Evolutionary conservation across 768 basidiomycete genomes (phyloP).

Genomic region (Tulasnella calospora): DNA sequence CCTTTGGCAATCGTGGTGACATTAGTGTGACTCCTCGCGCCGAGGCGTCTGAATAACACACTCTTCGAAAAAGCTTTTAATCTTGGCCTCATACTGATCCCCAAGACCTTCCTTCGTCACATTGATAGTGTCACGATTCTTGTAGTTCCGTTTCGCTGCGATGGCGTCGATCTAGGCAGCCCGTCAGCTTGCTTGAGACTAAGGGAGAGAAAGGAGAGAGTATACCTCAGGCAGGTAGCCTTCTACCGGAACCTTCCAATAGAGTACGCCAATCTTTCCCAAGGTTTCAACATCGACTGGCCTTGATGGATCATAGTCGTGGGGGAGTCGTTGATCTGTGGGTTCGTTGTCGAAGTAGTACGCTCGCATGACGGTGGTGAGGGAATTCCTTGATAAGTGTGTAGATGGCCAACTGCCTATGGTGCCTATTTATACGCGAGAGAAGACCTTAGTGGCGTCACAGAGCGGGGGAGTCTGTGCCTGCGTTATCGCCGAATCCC

Average conservation of each 20-base stretch:
- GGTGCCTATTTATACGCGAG: background rate
- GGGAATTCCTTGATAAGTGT: background rate
- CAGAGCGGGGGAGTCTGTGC: background rate
- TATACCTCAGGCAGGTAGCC: conserved; percentile 45
- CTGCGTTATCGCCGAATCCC: background rate
- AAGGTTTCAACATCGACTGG: conserved; percentile 50
- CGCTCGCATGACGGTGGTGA: conserved; percentile 51
- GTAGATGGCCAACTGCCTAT: background rate
- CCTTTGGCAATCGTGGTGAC: conserved; percentile 38
- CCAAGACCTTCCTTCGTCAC: conserved; percentile 76
- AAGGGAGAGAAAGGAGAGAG: background rate
- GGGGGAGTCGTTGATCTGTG: conserved; percentile 72
- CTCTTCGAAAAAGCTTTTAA: conserved; percentile 82
- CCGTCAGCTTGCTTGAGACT: background rate
- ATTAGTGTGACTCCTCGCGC: background rate
- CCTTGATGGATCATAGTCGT: conserved; percentile 57
- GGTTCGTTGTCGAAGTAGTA: conserved; percentile 64
- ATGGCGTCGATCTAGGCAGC: conserved; percentile 47
- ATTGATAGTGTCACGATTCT: conserved; percentile 76
- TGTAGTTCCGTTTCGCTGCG: conserved; percentile 67
- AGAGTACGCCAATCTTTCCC: conserved; percentile 54
- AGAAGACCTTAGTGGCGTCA: background rate
- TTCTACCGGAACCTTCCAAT: conserved; percentile 59
- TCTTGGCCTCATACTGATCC: conserved; percentile 74
- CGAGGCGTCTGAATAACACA: conserved; percentile 37